Conservation (phyloP, 306 rosid species). For the Cicer bijugum region DNA sequence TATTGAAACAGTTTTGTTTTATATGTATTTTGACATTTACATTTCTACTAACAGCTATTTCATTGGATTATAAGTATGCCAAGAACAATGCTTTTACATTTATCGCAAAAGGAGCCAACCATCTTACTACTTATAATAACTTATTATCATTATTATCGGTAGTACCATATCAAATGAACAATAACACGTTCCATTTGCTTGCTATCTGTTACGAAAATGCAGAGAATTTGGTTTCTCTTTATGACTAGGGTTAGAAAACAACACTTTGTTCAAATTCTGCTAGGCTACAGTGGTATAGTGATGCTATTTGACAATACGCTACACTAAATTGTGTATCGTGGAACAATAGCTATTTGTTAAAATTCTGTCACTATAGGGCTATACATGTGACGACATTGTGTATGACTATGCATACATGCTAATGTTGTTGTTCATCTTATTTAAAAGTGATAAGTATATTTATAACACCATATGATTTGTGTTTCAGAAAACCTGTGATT, state of each 20-base stretch:
- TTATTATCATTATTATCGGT: not conserved
- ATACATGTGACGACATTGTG: not conserved
- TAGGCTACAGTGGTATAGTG: not conserved
- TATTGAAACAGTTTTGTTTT: not conserved
- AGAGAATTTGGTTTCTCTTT: slow-evolving; percentile 27
- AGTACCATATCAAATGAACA: not conserved
- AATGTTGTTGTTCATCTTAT: slow-evolving; percentile 17
- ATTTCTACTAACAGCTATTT: not conserved
- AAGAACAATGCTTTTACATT: slow-evolving; percentile 9
- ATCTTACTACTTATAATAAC: slow-evolving; percentile 19
- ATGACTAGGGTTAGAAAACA: not conserved
- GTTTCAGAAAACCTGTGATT: slow-evolving; percentile 4
- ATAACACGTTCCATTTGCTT: slow-evolving; percentile 15
- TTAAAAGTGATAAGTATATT: not conserved
- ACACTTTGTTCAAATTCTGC: not conserved
- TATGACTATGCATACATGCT: slow-evolving; percentile 9
- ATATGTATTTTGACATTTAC: not conserved
- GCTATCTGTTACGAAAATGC: not conserved
- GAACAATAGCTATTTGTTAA: not conserved
- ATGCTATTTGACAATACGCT: not conserved
- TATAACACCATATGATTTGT: not conserved
- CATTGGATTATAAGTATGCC: not conserved
- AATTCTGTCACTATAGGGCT: not conserved
- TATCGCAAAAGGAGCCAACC: not conserved
- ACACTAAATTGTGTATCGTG: not conserved